phyloP scores from a whole-genome alignment of 768 basidiomycete genomes.

The Podaxis rugospora region DNA sequence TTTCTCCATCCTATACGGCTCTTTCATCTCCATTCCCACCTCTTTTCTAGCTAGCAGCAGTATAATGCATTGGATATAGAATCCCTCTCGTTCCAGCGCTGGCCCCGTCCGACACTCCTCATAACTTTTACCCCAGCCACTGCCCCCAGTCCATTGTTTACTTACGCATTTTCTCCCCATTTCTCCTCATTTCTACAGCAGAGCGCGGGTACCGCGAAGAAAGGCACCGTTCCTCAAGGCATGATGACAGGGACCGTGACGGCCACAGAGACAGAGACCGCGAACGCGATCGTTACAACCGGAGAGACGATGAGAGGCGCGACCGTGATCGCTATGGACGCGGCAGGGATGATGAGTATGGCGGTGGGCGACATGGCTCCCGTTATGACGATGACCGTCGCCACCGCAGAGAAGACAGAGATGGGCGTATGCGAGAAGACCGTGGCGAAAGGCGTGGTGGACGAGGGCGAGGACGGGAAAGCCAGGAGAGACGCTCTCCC shows the following conservation, averaged over 20 bases:
- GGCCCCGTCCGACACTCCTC: not conserved
- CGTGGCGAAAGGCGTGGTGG: conserved; percentile 15
- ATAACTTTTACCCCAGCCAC: conserved; percentile 16
- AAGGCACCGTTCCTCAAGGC: conserved; percentile 63
- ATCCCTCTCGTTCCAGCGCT: not conserved
- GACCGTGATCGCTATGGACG: conserved; percentile 31
- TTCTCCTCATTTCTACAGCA: conserved; percentile 34
- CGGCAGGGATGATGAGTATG: conserved; percentile 8
- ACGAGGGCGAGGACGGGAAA: conserved; percentile 41
- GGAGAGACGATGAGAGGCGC: conserved; percentile 48
- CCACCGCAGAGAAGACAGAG: conserved; percentile 15
- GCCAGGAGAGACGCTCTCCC: conserved; percentile 80
- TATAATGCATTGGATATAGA: conserved; percentile 4
- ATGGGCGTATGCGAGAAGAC: conserved; percentile 13
- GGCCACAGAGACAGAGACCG: conserved; percentile 47
- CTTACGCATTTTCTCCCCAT: conserved; percentile 49
- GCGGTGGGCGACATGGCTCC: conserved; percentile 33
- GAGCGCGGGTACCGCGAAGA: conserved; percentile 62
- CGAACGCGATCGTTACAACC: conserved; percentile 35
- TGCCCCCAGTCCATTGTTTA: conserved; percentile 27
- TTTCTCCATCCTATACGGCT: not conserved
- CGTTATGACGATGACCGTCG: conserved; percentile 23
- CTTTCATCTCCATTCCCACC: not conserved
- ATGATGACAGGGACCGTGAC: conserved; percentile 49
- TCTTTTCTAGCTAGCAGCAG: conserved; percentile 11